Percentiles rank a stretch among this genome's conserved stretches.
Evolutionary conservation across 768 basidiomycete species (phyloP).

Genomic region (Pisolithus sp.): DNA sequence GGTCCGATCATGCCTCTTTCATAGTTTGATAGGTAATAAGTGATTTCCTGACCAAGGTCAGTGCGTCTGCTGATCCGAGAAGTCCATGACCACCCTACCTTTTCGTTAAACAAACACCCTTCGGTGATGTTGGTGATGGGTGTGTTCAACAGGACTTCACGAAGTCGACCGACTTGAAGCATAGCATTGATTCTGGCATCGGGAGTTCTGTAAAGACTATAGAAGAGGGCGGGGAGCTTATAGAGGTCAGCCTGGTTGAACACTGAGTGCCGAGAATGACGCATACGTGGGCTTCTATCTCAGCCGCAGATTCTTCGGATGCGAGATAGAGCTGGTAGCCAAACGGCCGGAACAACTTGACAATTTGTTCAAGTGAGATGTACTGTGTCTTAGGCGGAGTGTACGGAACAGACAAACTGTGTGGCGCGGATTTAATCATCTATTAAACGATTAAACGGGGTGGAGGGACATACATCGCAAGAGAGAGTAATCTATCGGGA

Average conservation of each 20-base stretch:
- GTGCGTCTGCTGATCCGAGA: constrained; percentile 3
- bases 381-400: constrained; percentile 49
- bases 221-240: constrained; percentile 15
- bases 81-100: constrained; percentile 8
- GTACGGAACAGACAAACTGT: constrained; percentile 63
- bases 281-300: constrained; percentile 54
- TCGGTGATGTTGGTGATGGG: constrained; percentile 1
- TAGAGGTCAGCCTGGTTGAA: constrained; percentile 21
- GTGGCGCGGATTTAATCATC: constrained; percentile 1
- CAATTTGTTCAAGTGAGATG: constrained; percentile 46
- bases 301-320: constrained; percentile 40
- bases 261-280: background rate
- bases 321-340: constrained; percentile 69
- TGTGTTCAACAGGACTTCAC: constrained; percentile 2
- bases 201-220: constrained; percentile 4
- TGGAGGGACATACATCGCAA: constrained; percentile 47
- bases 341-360: constrained; percentile 45
- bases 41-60: constrained; percentile 42
- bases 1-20: constrained; percentile 57
- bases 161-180: constrained; percentile 6
- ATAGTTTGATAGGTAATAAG: constrained; percentile 44
- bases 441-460: background rate
- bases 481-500: constrained; percentile 52
- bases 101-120: constrained; percentile 13
- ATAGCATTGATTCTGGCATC: background rate